A percentile compares a stretch with the other conserved stretches of the same genome.
Evolutionary conservation across 768 basidiomycete species (phyloP).

Genomic region (Podaxis pistillaris): DNA sequence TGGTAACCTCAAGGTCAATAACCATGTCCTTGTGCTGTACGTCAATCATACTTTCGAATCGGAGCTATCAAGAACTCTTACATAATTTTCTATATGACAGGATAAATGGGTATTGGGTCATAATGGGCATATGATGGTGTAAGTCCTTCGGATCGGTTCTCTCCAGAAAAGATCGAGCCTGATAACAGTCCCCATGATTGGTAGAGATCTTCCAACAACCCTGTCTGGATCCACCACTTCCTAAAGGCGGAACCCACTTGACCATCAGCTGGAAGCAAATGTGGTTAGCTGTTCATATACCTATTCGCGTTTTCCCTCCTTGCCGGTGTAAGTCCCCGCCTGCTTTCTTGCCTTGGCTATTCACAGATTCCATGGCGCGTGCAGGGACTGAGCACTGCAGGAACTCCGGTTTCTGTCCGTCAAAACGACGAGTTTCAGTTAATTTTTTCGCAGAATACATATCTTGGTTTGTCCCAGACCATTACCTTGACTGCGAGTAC

Average conservation of each 20-base stretch:
- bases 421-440: conserved; percentile 82
- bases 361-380: neutral
- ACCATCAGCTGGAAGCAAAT: conserved; percentile 92
- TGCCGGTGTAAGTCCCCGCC: conserved; percentile 54
- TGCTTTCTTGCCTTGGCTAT: neutral
- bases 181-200: neutral
- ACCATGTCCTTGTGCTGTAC: conserved; percentile 71
- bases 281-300: conserved; percentile 81
- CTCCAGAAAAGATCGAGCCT: no score
- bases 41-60: conserved; percentile 18
- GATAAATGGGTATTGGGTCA: conserved; percentile 73
- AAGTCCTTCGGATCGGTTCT: conserved; percentile 23
- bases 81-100: conserved; percentile 29
- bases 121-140: conserved; percentile 90
- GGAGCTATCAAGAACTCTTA: neutral
- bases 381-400: conserved; percentile 79
- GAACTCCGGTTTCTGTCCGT: conserved; percentile 70
- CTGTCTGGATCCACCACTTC: conserved; percentile 78
- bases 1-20: conserved; percentile 62
- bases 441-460: conserved; percentile 80
- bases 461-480: conserved; percentile 73
- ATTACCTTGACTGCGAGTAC: conserved; percentile 72
- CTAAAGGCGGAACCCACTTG: conserved; percentile 72
- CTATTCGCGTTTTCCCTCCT: conserved; percentile 76
- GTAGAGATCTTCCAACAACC: conserved; percentile 81